Evolutionary conservation across 2,329 filamentous ascomycete genomes (phyloP), one percentile per base, ranked within the genome.

Genomic region (Didymellaceae sp.): DNA sequence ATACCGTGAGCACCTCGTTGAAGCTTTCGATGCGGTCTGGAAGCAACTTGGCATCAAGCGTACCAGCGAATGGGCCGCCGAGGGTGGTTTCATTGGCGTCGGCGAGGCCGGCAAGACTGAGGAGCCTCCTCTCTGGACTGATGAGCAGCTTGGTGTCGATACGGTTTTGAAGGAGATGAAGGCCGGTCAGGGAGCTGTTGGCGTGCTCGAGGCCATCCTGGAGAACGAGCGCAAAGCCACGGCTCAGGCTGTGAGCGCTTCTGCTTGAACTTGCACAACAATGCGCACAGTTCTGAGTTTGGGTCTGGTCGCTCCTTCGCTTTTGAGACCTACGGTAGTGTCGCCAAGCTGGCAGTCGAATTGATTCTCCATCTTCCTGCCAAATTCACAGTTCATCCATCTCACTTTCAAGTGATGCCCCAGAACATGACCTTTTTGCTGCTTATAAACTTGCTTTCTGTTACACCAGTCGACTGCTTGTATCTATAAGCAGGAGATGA

Each of bases 1-100:
- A 62, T 91, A 89, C 77, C 90, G 91, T 55, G 88, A 95, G 59
- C 86, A 96, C 65, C 86, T 99, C 4, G 86, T 97, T 21, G 76
- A 86, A 52, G 91, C 93, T 5, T 78, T 99, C 25, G 90, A 96
- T 63, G 83, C 85, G 63, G 93, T 99, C 52, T 99, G 93, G 92
- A 84, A 81, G 38, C 85, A 93, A 67, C 84, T 99, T 2, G 86
- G 86, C 54, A 92, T 97, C 77, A 96, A 95, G 81, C 88, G 93
- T 66, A 96, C 93, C 21, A 90, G 87, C 51, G 89, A 96, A 67
- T 99, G 94, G 94, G 89, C 89, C 22, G 85, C 86, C 11, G 83
- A 94, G 69, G 94, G 94, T 37, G 94, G 94, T 6, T 97, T 97
- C 76, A 90, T 97, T 51, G 94, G 93, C 44, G 94, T 99, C 7